Evolutionary conservation across 176 grass and related monocot genomes (phyloP), one percentile per base, ranked within the genome.

Genomic region (Triticum timopheevii): DNA sequence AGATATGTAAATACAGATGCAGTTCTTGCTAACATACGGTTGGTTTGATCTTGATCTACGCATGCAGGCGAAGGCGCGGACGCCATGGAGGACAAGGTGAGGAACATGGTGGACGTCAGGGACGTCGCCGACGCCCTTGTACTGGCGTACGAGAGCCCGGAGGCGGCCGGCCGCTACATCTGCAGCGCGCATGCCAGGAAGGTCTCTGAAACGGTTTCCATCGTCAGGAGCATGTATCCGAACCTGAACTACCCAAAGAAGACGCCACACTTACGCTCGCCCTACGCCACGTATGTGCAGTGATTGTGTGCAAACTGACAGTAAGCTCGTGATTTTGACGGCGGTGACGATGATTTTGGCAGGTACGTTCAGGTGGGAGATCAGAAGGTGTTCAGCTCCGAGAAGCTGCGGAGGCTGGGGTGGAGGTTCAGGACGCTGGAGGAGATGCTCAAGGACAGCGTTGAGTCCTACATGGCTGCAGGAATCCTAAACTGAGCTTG

Each of bases 51-150:
- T 64, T 42, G 13, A 69, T 49, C 16, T 72, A 19, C 45, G 45
- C 2, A 31, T 6, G 27, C 83, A 95, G 95, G 87, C 4, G 86
- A 5, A n/a, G 30, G 4, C 20, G 61, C 78, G 0, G 79, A 90
- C 5, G 78, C 62, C 10, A 77, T 81, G 31, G 77, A 90, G 36
- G 68, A 73, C 68, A 91, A 65, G 81, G 68, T 2, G 40, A 69
- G 61, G 78, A 85, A 85, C 82, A 20, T 90, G 59, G 93, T 95
- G 83, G 93, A 93, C 86, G 95, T 93, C 19, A 79, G 87, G 50
- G 95, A 98, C 78, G 76, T 95, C 28, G 89, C 73, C 5, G 83
- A 76, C 17, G 95, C 91, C 2, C 86, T 98, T 10, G 12, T 90
- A 6, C 69, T 98, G 61, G 54, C 83, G 25, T 87, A 89, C 27